A percentile compares a stretch with the other conserved stretches of the same genome.
Conservation (phyloP, 148 eudicot species). For the Arbutus unedo region DNA sequence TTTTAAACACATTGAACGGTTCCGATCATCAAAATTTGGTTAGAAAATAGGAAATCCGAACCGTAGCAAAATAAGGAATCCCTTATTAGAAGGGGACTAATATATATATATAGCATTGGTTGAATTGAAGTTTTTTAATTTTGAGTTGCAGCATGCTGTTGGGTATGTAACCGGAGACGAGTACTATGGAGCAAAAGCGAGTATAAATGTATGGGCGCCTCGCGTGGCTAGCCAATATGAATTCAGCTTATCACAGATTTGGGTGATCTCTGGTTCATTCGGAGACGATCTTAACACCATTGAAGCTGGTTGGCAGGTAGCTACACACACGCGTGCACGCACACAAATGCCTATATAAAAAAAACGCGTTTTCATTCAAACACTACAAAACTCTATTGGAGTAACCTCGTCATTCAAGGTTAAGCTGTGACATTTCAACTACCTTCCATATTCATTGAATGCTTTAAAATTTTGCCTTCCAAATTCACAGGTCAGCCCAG, state of each 20-base stretch:
- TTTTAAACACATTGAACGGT: too few relatives aligned
- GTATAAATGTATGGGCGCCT: slow-evolving; percentile 92
- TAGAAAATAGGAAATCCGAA: too few relatives aligned
- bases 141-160: slow-evolving; percentile 75
- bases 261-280: slow-evolving; percentile 95
- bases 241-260: slow-evolving; percentile 89
- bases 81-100: too few relatives aligned
- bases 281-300: slow-evolving; percentile 94
- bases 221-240: slow-evolving; percentile 67
- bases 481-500: slow-evolving; percentile 78
- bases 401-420: background rate
- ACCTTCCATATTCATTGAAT: background rate
- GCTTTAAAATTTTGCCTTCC: slow-evolving; percentile 9
- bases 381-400: too few relatives aligned
- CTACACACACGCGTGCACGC: background rate
- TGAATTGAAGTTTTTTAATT: background rate
- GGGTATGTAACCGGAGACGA: slow-evolving; percentile 80
- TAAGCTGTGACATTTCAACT: background rate
- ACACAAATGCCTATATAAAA: background rate
- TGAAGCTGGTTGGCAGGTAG: slow-evolving; percentile 99
- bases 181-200: slow-evolving; percentile 93
- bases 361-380: background rate
- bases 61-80: too few relatives aligned
- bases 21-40: too few relatives aligned
- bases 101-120: too few relatives aligned